Percentiles rank a stretch among this genome's conserved stretches.
Conservation (phyloP, 257 asterid species). For the Verbena officinalis region DNA sequence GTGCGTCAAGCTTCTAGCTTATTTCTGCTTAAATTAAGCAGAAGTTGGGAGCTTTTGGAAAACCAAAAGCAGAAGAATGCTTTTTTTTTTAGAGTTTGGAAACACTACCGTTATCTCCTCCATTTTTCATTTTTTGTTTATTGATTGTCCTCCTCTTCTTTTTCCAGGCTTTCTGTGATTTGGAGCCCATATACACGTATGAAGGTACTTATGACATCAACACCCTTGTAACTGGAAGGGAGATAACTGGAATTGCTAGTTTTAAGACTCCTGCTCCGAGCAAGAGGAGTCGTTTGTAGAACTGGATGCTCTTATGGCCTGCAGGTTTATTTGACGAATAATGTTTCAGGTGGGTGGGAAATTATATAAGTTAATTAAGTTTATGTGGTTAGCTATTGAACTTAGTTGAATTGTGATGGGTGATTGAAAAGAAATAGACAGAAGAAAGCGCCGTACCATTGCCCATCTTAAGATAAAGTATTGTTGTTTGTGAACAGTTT, state of each 20-base stretch:
- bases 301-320: not conserved
- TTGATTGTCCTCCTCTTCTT: too few relatives aligned
- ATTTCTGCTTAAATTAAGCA: too few relatives aligned
- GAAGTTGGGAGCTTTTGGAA: too few relatives aligned
- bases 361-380: slow-evolving; percentile 6
- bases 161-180: slow-evolving; percentile 86
- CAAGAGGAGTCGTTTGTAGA: slow-evolving; percentile 74
- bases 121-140: too few relatives aligned
- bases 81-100: too few relatives aligned
- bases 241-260: slow-evolving; percentile 86
- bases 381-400: not conserved
- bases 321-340: not conserved
- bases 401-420: not conserved
- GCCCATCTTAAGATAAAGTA: not conserved
- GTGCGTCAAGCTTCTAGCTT: too few relatives aligned
- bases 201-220: slow-evolving; percentile 99
- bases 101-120: too few relatives aligned
- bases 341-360: not conserved
- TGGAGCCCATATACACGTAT: slow-evolving; percentile 94
- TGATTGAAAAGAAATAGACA: not conserved
- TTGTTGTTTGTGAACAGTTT: slow-evolving; percentile 1
- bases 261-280: slow-evolving; percentile 63
- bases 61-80: too few relatives aligned
- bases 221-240: slow-evolving; percentile 91
- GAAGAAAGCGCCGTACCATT: not conserved